phyloP scores from a whole-genome alignment of 2,329 filamentous ascomycete genomes.

The Trichoderma guizhouense region DNA sequence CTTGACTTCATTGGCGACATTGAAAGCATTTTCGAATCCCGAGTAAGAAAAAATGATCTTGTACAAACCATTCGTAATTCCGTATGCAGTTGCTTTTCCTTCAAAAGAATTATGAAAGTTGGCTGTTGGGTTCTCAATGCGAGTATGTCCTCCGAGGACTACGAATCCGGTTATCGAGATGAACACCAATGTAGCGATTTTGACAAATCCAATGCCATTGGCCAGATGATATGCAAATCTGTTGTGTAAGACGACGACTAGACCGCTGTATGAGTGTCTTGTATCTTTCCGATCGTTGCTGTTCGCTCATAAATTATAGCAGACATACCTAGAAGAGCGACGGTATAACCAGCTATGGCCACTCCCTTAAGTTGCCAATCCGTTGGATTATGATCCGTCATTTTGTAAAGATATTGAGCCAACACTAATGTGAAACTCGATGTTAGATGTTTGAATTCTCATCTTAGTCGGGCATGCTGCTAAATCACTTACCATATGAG shows the following conservation, averaged over 20 bases:
- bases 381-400: slow-evolving; percentile 47
- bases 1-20: slow-evolving; percentile 54
- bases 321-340: slow-evolving; percentile 52
- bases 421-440: slow-evolving; percentile 41
- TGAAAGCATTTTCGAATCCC: slow-evolving; percentile 59
- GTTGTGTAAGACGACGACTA: slow-evolving; percentile 50
- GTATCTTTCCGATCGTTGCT: not conserved
- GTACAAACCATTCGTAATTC: slow-evolving; percentile 47
- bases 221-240: slow-evolving; percentile 54
- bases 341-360: slow-evolving; percentile 60
- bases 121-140: slow-evolving; percentile 31
- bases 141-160: slow-evolving; percentile 45
- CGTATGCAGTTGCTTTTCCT: slow-evolving; percentile 36
- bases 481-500: slow-evolving; percentile 43
- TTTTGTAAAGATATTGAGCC: slow-evolving; percentile 60
- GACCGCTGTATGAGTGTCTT: not conserved
- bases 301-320: not conserved
- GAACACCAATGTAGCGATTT: slow-evolving; percentile 61
- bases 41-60: slow-evolving; percentile 58
- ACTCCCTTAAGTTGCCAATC: slow-evolving; percentile 67
- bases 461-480: too few relatives aligned
- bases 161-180: slow-evolving; percentile 60
- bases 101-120: slow-evolving; percentile 38
- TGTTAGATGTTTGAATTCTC: not conserved
- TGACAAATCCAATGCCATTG: slow-evolving; percentile 56